Conservation (phyloP, 768 basidiomycete species). For the Boletus reticuloceps region DNA sequence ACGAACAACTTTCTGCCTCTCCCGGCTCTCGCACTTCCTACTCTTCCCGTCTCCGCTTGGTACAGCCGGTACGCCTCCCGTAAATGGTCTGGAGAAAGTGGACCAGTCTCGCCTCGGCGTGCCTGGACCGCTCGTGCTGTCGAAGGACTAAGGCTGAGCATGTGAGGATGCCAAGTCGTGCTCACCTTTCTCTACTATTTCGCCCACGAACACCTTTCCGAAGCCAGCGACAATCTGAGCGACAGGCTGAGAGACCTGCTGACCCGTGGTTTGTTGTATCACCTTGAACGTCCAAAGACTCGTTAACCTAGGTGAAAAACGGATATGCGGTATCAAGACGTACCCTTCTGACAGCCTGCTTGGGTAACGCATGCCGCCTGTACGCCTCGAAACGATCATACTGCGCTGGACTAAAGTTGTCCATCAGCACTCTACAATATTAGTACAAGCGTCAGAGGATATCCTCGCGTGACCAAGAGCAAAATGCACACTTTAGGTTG, state of each 20-base stretch:
- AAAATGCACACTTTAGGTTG: slow-evolving; percentile 65
- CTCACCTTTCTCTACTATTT: slow-evolving; percentile 84
- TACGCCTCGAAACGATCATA: slow-evolving; percentile 91
- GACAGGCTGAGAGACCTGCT: slow-evolving; percentile 83
- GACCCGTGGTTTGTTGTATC: slow-evolving; percentile 76
- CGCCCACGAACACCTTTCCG: slow-evolving; percentile 89
- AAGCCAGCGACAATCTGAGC: slow-evolving; percentile 90
- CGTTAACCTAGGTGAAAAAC: not conserved
- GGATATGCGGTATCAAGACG: slow-evolving; percentile 1
- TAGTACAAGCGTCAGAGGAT: not conserved
- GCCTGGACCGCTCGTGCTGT: slow-evolving; percentile 75
- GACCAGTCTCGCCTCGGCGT: slow-evolving; percentile 69
- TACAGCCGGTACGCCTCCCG: slow-evolving; percentile 87
- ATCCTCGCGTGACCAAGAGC: not conserved
- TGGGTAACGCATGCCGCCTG: slow-evolving; percentile 77
- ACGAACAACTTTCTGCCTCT: slow-evolving; percentile 74
- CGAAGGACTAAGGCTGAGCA: not conserved
- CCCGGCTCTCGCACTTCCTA: slow-evolving; percentile 73
- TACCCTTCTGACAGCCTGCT: slow-evolving; percentile 80
- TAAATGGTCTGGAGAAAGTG: slow-evolving; percentile 84
- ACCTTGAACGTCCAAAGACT: slow-evolving; percentile 44
- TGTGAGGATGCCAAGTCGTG: no score
- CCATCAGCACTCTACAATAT: slow-evolving; percentile 74
- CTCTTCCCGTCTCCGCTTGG: slow-evolving; percentile 75
- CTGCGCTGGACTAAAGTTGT: slow-evolving; percentile 79